These are phyloP conservation scores for Cordyceps fumosorosea DNA, from an alignment of 2,329 filamentous ascomycete species.

Conservation along the genomic window DNA sequence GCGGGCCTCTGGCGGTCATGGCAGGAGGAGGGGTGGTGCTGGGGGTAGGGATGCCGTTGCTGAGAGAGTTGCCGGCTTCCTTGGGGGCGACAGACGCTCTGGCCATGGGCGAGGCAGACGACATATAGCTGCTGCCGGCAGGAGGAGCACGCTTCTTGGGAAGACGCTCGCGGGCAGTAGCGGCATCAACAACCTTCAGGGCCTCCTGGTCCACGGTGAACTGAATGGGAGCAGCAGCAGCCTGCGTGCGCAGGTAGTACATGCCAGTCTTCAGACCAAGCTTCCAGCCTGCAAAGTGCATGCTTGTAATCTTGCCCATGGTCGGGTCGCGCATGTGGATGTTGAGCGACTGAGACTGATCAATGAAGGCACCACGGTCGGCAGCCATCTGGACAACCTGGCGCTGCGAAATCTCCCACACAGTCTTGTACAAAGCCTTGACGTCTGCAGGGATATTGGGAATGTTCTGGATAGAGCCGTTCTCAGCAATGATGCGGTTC, in stretches of 20 bases:
- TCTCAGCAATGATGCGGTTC: conserved; percentile 98
- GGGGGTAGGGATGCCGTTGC: conserved; percentile 62
- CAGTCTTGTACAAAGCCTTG: conserved; percentile 98
- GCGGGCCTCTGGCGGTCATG: conserved; percentile 33
- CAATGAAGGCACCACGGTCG: conserved; percentile 96
- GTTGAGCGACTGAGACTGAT: conserved; percentile 98
- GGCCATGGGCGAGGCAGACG: conserved; percentile 56
- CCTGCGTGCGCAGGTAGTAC: conserved; percentile 99
- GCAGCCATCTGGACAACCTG: conserved; percentile 96
- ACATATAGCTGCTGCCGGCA: conserved; percentile 46
- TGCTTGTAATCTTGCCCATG: conserved; percentile 99
- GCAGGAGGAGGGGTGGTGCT: conserved; percentile 57
- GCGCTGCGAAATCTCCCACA: conserved; percentile 98
- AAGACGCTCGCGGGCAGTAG: conserved; percentile 57
- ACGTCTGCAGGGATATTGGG: conserved; percentile 93
- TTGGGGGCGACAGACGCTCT: conserved; percentile 53
- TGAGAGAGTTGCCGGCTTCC: conserved; percentile 29
- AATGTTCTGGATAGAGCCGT: conserved; percentile 92
- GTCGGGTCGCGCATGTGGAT: conserved; percentile 99
- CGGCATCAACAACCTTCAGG: conserved; percentile 79
- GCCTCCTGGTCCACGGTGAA: conserved; percentile 98
- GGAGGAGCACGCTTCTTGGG: conserved; percentile 65
- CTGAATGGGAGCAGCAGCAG: conserved; percentile 92
- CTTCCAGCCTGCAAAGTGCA: conserved; percentile 99
- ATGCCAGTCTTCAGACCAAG: conserved; percentile 98